phyloP scores from a whole-genome alignment of 2,329 filamentous ascomycete genomes.

The Leptoxyphium fumago region DNA sequence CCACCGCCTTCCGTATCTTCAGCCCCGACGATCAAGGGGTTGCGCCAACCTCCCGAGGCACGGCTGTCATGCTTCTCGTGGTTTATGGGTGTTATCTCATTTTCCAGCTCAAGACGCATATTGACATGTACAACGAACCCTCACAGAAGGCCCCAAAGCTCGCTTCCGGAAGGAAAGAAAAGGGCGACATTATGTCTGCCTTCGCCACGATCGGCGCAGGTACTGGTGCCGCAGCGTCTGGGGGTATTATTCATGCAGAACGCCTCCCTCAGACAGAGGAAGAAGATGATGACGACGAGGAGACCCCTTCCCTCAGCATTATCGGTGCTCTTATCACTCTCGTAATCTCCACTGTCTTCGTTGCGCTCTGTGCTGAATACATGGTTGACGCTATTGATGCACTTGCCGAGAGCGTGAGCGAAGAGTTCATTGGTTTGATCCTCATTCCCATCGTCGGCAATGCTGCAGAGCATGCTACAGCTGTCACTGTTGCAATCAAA shows the following conservation, averaged over 20 bases:
- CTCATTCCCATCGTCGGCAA: constrained; percentile 52
- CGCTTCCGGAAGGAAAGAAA: constrained; percentile 29
- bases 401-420: constrained; percentile 37
- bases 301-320: constrained; percentile 61
- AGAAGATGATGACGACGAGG: constrained; percentile 48
- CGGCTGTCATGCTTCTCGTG: constrained; percentile 64
- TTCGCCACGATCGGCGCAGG: constrained; percentile 39
- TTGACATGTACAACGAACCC: constrained; percentile 62
- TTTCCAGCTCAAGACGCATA: constrained; percentile 84
- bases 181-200: constrained; percentile 34
- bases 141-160: constrained; percentile 60
- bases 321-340: constrained; percentile 59
- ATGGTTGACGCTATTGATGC: constrained; percentile 46
- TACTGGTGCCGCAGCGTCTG: constrained; percentile 35
- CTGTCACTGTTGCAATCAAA: constrained; percentile 45
- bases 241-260: constrained; percentile 35
- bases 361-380: constrained; percentile 61
- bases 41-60: constrained; percentile 48
- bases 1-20: constrained; percentile 63
- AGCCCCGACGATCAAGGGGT: constrained; percentile 19
- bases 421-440: constrained; percentile 49
- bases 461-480: constrained; percentile 51
- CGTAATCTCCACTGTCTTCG: constrained; percentile 56
- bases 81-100: constrained; percentile 74
- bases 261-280: constrained; percentile 32